Evolutionary conservation across 2,329 filamentous ascomycete species (phyloP).

Genomic region (Trichoderma sp.): DNA sequence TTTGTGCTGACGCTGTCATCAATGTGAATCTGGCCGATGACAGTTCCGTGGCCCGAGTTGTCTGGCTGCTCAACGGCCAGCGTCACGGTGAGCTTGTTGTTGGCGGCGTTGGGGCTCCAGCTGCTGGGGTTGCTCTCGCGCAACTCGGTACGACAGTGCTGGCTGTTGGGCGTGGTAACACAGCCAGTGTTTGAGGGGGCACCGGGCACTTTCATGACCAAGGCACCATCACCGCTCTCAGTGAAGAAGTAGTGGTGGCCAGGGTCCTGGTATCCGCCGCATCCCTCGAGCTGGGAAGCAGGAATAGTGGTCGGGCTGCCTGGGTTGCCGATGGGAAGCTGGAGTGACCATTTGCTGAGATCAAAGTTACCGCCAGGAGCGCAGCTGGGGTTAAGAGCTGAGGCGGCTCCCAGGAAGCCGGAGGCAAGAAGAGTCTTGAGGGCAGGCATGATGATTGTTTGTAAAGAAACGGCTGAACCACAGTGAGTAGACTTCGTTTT

Average conservation of each 20-base stretch:
- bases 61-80: constrained; percentile 36
- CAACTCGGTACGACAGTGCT: constrained; percentile 44
- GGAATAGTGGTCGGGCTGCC: constrained; percentile 28
- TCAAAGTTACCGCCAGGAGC: constrained; percentile 33
- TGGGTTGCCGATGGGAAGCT: constrained; percentile 37
- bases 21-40: constrained; percentile 40
- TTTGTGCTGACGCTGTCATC: constrained; percentile 37
- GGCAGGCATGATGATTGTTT: not conserved
- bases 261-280: constrained; percentile 33
- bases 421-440: constrained; percentile 13
- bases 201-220: constrained; percentile 42
- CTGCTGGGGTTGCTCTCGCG: constrained; percentile 36
- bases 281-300: constrained; percentile 34
- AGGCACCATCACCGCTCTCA: constrained; percentile 31
- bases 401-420: constrained; percentile 7
- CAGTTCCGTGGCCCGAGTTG: constrained; percentile 33
- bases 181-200: constrained; percentile 33
- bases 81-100: constrained; percentile 14
- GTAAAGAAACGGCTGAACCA: not conserved
- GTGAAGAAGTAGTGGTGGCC: constrained; percentile 37
- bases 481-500: not conserved
- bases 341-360: constrained; percentile 36
- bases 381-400: constrained; percentile 18
- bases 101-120: constrained; percentile 34
- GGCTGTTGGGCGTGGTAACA: constrained; percentile 40